Base-by-base conservation (phyloP, 768 basidiomycete species). In the Tricholoma sp. region DNA sequence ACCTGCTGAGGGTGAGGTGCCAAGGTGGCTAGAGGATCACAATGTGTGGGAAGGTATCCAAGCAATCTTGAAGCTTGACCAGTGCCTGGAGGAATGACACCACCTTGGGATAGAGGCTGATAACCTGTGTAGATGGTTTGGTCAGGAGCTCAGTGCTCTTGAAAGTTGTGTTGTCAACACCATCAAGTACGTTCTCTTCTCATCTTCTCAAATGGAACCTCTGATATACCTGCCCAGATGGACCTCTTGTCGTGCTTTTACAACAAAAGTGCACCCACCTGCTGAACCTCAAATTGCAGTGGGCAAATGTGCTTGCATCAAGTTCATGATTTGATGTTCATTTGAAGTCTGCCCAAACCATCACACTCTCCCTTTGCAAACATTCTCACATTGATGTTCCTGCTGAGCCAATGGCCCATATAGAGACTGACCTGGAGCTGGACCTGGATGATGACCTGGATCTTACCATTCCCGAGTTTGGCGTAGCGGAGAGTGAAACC, bases 61-160 rank as follows among this genome's bases (percentile, higher is more conserved):
- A 2, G 64, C 65, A 2, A 19, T 67, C 21, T 45, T 64, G 9
- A 54, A 55, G 45, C n/a, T 52, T 1, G 58, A 61, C 32, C 43
- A 56, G 4, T 64, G 63, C 22, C 19, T 45, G 2, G 66, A 67
- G 49, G 66, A 67, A 39, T 53, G 53, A 2, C 35, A 18, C 0
- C 32, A 61, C 7, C 54, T 68, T 21, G 62, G 59, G 0, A 21
- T 50, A n/a, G n/a, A n/a, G n/a, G n/a, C n/a, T n/a, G n/a, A n/a
- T n/a, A n/a, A n/a, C n/a, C n/a, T n/a, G n/a, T 72, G 69, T 24
- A 45, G 56, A 0, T 78, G 74, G 74, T 75, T 68, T 55, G 61
- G 66, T 0, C 39, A 56, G 3, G 72, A 76, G 51, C 52, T 76
- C 0, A 37, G 52, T 0, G 63, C 67, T 0, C 52, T 74, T 0